Percentiles rank a stretch among this genome's conserved stretches.
Evolutionary conservation across 768 basidiomycete species (phyloP).

Genomic region (Boletus fagicola): DNA sequence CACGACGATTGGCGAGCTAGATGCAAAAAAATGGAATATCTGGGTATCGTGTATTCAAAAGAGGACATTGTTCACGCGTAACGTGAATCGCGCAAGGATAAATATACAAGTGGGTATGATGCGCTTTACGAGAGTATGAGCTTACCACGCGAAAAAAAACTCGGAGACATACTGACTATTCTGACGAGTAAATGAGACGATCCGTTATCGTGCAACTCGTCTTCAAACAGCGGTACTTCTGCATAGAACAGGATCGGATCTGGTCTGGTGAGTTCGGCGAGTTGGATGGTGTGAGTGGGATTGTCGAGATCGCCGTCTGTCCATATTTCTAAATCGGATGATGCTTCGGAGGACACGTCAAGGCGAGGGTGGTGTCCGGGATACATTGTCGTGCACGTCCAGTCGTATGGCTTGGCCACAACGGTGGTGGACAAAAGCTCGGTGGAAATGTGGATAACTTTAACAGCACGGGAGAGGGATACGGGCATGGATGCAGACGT

Average conservation of each 20-base stretch:
- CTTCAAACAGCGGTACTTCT: constrained; percentile 91
- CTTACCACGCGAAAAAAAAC: neutral
- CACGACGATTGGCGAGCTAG: constrained; percentile 59
- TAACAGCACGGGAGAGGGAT: constrained; percentile 89
- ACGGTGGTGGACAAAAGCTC: constrained; percentile 91
- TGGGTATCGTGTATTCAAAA: constrained; percentile 90
- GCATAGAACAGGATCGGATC: constrained; percentile 99
- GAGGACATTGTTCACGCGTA: constrained; percentile 92
- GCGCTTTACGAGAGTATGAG: constrained; percentile 49
- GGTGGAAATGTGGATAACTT: constrained; percentile 90
- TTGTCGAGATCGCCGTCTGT: constrained; percentile 54
- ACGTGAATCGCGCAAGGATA: constrained; percentile 84
- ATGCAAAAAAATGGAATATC: constrained; percentile 80
- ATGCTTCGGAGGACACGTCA: constrained; percentile 21
- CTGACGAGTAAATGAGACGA: constrained; percentile 79
- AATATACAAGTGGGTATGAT: constrained; percentile 97
- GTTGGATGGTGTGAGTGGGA: constrained; percentile 66
- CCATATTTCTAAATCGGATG: constrained; percentile 41
- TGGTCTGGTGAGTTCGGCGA: constrained; percentile 79
- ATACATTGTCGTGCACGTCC: constrained; percentile 95
- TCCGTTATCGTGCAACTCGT: constrained; percentile 97
- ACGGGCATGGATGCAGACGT: constrained; percentile 79
- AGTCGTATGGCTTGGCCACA: constrained; percentile 87
- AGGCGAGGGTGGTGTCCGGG: constrained; percentile 54
- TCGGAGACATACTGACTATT: constrained; percentile 58